Base-by-base conservation (phyloP, 2,329 filamentous ascomycete species). In the Claviceps africana region DNA sequence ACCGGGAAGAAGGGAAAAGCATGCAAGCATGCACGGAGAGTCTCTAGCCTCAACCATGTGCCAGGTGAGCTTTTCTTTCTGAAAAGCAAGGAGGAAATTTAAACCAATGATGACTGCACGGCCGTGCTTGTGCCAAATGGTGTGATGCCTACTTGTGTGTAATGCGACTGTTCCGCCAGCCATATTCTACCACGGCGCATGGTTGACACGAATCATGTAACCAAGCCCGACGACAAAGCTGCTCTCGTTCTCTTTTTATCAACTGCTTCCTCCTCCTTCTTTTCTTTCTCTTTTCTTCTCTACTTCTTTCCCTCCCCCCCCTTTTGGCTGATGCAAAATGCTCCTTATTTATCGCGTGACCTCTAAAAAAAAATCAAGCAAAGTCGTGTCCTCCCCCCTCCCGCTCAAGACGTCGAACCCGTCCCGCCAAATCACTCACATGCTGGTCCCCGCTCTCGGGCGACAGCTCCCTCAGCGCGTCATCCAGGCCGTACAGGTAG, bases 401-500 rank as follows among this genome's bases (percentile, higher is more conserved):
- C 6, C n/a, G 4, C 44, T 62, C 62, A 51, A 95, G 74, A 50
- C 72, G 76, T 61, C 82, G 79, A 44, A 93, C 83, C 51, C 87
- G 77, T 53, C 72, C 68, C 17, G 87, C 88, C 59, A 98, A 70
- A 68, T 97, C 90, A 48, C 79, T 83, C 51, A 98, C 77, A 73
- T 98, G 91, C 56, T 76, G 77, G 70, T 97, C 93, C 3, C 81
- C 82, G 63, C 86, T 93, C 50, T 87, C 86, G 2, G 78, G 71
- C 56, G 86, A 84, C 58, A 97, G 70, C 31, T 78, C 80, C 54
- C 82, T 69, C 58, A 98, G 74, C 7, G 88, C 87, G 53, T 73
- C 72, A 64, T 96, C 87, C 44, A 98, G 72, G 58, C 83, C 76
- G 64, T 88, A 84, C 43, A 98, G 73, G 68, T 98, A 98, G 63